Evolutionary conservation across 345 rosid species (phyloP), one percentile per base, ranked within the genome.

Genomic region (Toxicodendron radicans): DNA sequence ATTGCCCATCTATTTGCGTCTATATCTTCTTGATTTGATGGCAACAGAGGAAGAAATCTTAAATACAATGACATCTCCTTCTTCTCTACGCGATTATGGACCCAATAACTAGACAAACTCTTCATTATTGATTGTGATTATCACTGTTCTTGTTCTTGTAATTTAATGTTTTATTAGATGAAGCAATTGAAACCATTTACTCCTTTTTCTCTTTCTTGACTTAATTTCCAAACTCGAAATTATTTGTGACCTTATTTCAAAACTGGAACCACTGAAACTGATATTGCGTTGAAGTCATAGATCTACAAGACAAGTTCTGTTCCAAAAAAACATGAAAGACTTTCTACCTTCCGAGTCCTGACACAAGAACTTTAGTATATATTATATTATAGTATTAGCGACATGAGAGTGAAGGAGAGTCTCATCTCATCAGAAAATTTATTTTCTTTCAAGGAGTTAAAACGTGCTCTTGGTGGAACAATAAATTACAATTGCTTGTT

Each of bases 11-110:
- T 60, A 61, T 48, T 48, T 62, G 63, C 24, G 71, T 56, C 58
- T 65, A 7, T 24, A 27, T 74, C 71, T 74, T 43, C 46, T 43
- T 74, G 77, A 58, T 74, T 74, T 57, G 77, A 74, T 66, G 77
- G 58, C 59, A 66, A 66, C 35, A n/a, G 3, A 58, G 16, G 12
- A 45, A 58, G 27, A 54, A 41, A 71, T 66, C 35, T 75, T 71
- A 43, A 59, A 49, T 43, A 32, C 5, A 54, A 58, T 54, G 63
- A 68, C 21, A 10, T n/a, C 53, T 57, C 59, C 70, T 64, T 73
- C 70, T 21, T 21, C 61, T 38, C 56, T 41, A 54, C 56, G 63
- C 54, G 70, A 73, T 64, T 64, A 54, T 35, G 62, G 76, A 64
- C 76, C 63, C 70, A 38, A 38, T 27, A 64, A 21, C 62, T 18